Percentiles rank a stretch among this genome's conserved stretches.
Evolutionary conservation across 2,329 filamentous ascomycete genomes (phyloP).

Genomic region (Aaosphaeria arxii): DNA sequence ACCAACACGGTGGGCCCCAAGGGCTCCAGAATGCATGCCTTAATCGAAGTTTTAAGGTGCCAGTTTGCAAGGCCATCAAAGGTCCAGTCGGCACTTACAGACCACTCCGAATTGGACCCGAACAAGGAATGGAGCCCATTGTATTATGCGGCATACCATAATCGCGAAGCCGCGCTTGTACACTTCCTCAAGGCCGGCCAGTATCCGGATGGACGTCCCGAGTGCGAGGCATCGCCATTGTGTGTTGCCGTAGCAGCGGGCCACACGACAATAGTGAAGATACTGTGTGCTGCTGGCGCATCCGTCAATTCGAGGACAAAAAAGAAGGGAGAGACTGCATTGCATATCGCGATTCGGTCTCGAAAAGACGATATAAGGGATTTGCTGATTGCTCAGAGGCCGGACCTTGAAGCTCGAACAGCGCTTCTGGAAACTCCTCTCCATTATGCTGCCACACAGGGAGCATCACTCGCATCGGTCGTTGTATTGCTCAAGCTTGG

Average conservation of each 20-base stretch:
- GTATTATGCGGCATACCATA: constrained; percentile 26
- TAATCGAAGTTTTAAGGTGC: constrained; percentile 29
- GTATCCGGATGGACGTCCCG: constrained; percentile 21
- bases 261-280: constrained; percentile 18
- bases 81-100: constrained; percentile 2
- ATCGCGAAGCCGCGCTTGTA: constrained; percentile 29
- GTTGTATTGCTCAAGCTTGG: constrained; percentile 23
- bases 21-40: constrained; percentile 25
- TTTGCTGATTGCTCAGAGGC: constrained; percentile 17
- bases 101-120: constrained; percentile 10
- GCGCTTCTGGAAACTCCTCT: constrained; percentile 26
- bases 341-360: constrained; percentile 29
- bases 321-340: constrained; percentile 22
- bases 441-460: constrained; percentile 29
- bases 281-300: constrained; percentile 27
- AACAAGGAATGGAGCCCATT: constrained; percentile 30
- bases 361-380: constrained; percentile 23
- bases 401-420: constrained; percentile 21
- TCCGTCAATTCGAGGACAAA: constrained; percentile 17
- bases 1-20: constrained; percentile 8
- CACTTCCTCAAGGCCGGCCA: constrained; percentile 27
- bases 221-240: constrained; percentile 20
- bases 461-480: constrained; percentile 18
- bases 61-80: constrained; percentile 21
- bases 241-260: constrained; percentile 27